A percentile compares a stretch with the other conserved stretches of the same genome.
These are phyloP conservation scores for Calocybe gangraenosa DNA, from an alignment of 768 basidiomycete species.

Conservation along the genomic window DNA sequence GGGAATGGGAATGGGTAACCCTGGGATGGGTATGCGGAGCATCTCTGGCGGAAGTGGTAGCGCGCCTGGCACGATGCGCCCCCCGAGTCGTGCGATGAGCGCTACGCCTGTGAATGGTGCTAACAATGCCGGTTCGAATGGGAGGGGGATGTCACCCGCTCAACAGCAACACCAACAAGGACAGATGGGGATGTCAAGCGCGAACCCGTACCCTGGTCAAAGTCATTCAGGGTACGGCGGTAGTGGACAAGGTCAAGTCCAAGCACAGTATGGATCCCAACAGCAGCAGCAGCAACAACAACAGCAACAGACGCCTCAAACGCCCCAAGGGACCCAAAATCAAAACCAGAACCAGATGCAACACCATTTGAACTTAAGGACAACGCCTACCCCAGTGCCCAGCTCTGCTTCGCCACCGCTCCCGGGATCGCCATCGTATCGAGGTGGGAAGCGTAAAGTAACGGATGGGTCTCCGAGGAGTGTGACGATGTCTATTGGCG, in stretches of 20 bases:
- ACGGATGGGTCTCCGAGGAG: conserved; percentile 21
- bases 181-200: not conserved
- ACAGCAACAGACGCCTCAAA: conserved; percentile 10
- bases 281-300: conserved; percentile 1
- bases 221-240: not conserved
- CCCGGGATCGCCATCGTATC: conserved; percentile 21
- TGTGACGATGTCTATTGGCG: not conserved
- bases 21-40: not conserved
- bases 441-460: conserved; percentile 27
- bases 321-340: conserved; percentile 1
- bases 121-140: conserved; percentile 1
- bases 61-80: conserved; percentile 8
- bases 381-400: conserved; percentile 7
- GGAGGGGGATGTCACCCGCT: conserved; percentile 10
- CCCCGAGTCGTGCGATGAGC: conserved; percentile 15
- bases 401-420: conserved; percentile 7
- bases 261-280: not conserved
- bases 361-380: not conserved
- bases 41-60: not conserved
- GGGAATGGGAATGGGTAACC: too few relatives aligned
- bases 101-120: conserved; percentile 10
- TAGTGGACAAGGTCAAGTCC: not conserved
- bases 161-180: not conserved
- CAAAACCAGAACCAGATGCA: not conserved
- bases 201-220: conserved; percentile 6